Evolutionary conservation across 208 protist species (phyloP).

Genomic region (Crithidia thermophila): DNA sequence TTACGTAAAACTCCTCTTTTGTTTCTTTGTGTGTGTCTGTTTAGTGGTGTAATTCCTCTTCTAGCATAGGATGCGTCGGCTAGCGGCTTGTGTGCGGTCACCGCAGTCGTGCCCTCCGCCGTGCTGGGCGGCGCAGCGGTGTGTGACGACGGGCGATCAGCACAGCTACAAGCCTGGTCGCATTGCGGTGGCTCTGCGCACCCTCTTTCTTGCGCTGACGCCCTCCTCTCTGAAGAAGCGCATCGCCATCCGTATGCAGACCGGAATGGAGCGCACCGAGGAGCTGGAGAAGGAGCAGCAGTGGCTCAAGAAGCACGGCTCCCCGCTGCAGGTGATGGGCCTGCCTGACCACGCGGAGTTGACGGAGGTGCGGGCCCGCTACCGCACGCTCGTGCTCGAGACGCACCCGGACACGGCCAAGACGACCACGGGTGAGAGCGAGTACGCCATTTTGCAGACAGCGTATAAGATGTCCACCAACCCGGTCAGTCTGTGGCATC

Average conservation of each 20-base stretch:
- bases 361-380: constrained; percentile 67
- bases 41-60: not conserved
- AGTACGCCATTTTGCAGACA: constrained; percentile 70
- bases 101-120: not conserved
- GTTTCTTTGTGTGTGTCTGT: not conserved
- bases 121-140: constrained; percentile 12
- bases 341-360: constrained; percentile 81
- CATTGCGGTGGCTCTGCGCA: constrained; percentile 40
- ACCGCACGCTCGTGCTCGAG: constrained; percentile 70
- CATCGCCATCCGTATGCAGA: constrained; percentile 55
- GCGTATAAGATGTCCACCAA: constrained; percentile 74
- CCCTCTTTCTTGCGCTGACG: constrained; percentile 43
- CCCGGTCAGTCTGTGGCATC: constrained; percentile 77
- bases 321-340: constrained; percentile 78
- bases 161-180: constrained; percentile 74
- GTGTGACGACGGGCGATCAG: constrained; percentile 58
- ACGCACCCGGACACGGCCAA: constrained; percentile 78
- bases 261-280: constrained; percentile 62
- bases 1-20: too few species aligned
- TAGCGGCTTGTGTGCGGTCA: not conserved
- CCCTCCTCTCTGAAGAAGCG: constrained; percentile 38
- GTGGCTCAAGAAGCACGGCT: constrained; percentile 78
- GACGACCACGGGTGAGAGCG: constrained; percentile 21
- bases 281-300: constrained; percentile 66
- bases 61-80: not conserved